Percentiles rank a stretch among this genome's conserved stretches.
Evolutionary conservation across 805 yeast genomes (phyloP).

Genomic region (Candida oleophila): DNA sequence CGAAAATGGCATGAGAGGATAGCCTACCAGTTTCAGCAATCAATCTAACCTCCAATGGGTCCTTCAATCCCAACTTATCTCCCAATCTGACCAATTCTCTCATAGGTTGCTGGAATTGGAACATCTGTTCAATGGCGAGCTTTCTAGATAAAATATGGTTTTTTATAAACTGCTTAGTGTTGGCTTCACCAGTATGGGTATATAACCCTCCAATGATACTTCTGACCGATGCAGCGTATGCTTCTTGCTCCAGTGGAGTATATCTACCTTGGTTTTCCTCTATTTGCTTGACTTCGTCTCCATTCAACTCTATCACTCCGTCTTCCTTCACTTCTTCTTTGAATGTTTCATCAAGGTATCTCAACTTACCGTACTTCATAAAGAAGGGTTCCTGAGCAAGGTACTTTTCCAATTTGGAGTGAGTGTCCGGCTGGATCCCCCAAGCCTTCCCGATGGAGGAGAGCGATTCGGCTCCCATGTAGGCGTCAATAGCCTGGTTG

Average conservation of each 20-base stretch:
- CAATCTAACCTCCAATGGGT: conserved; percentile 73
- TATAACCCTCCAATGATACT: conserved; percentile 82
- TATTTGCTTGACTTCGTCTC: conserved; percentile 19
- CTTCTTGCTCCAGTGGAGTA: conserved; percentile 39
- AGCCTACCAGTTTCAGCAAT: conserved; percentile 92
- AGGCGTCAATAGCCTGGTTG: conserved; percentile 73
- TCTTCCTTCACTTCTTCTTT: conserved; percentile 36
- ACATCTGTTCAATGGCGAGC: conserved; percentile 68
- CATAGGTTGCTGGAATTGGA: conserved; percentile 82
- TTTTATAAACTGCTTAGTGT: conserved; percentile 66
- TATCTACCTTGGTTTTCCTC: conserved; percentile 12
- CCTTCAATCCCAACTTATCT: conserved; percentile 67
- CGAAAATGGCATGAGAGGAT: conserved; percentile 78
- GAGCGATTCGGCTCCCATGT: conserved; percentile 65
- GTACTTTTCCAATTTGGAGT: conserved; percentile 62
- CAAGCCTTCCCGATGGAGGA: conserved; percentile 68
- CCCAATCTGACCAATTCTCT: conserved; percentile 78
- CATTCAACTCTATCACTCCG: conserved; percentile 49
- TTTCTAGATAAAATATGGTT: conserved; percentile 81
- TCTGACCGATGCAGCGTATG: conserved; percentile 71
- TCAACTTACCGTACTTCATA: conserved; percentile 67
- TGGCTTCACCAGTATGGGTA: conserved; percentile 65
- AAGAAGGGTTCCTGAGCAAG: conserved; percentile 67
- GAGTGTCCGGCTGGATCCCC: conserved; percentile 84
- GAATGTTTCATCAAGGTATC: conserved; percentile 40